Evolutionary conservation across 2,329 filamentous ascomycete genomes (phyloP), one percentile per base, ranked within the genome.

Genomic region (Colletotrichum endophyticum): DNA sequence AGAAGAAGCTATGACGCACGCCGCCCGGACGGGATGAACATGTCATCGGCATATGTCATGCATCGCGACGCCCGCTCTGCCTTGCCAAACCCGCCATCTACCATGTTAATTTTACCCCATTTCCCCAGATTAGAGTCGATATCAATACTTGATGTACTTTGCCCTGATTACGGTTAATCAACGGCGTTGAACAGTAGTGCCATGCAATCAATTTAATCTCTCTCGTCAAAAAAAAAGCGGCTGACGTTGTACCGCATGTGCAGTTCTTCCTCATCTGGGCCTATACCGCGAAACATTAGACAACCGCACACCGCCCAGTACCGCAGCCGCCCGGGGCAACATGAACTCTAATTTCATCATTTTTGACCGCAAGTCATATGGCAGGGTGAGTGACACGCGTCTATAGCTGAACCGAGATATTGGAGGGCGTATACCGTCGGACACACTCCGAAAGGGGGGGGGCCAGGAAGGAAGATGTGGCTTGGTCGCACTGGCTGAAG

Each of bases 51-150:
- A 63, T 25, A 72, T 76, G 73, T 68, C 73, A 73, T 76, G 70
- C 70, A 67, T 76, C 62, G 15, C 73, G 36, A 64, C 73, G 70
- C 73, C 70, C 73, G 73, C 73, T 73, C 70, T 72, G 73, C 70
- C 73, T 39, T 73, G 63, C 57, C 53, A 75, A 22, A 59, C 22
- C 34, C 63, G 19, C 36, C 25, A 36, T 25, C 28, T 15, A 62
- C 59, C 13, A 62, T 16, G 19, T 12, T 11, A 62, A 62, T n/a
- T 34, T 30, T 66, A 16, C 32, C 32, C 62, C 30, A 39, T 22
- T 66, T 30, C 34, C 27, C 39, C 39, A 11, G 34, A 36, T 36
- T 36, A 36, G 39, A 44, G 19, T n/a, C 39, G 39, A 44, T 19
- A 11, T 44, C 19, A 44, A 4, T 19, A 44, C 9, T n/a, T 44